These are phyloP conservation scores for Naganishia randhawae DNA, from an alignment of 768 basidiomycete genomes.

Conservation along the genomic window DNA sequence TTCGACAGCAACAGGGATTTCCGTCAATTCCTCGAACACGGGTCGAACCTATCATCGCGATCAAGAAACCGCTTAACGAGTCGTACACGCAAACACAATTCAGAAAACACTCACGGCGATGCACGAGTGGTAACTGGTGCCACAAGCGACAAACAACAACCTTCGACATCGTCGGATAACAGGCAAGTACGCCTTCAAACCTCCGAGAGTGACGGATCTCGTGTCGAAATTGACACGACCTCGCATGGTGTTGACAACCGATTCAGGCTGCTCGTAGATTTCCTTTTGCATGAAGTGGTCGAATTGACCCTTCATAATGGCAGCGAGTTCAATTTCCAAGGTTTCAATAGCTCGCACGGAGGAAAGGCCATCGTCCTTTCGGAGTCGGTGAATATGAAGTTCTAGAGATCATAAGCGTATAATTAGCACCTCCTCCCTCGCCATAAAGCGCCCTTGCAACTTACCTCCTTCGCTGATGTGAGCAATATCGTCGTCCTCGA, in stretches of 20 bases:
- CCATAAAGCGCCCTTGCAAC: slow-evolving; percentile 1
- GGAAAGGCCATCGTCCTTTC: slow-evolving; percentile 70
- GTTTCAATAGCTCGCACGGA: slow-evolving; percentile 94
- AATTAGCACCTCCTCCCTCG: not conserved
- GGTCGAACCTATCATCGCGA: slow-evolving; percentile 62
- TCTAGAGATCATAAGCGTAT: slow-evolving; percentile 53
- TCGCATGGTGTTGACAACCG: slow-evolving; percentile 99
- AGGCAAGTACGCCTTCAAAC: slow-evolving; percentile 86
- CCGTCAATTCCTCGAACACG: slow-evolving; percentile 97
- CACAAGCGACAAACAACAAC: slow-evolving; percentile 96
- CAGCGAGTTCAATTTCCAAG: slow-evolving; percentile 96
- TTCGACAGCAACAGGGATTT: slow-evolving; percentile 96
- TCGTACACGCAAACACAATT: not conserved
- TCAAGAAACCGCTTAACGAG: not conserved
- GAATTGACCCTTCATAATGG: slow-evolving; percentile 99
- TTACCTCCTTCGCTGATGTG: slow-evolving; percentile 80
- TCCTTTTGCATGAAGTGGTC: slow-evolving; percentile 99
- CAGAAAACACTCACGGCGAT: slow-evolving; percentile 58
- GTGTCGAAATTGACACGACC: slow-evolving; percentile 98
- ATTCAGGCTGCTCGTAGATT: slow-evolving; percentile 96
- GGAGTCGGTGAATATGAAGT: slow-evolving; percentile 96
- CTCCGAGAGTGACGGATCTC: slow-evolving; percentile 86
- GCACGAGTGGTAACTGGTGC: slow-evolving; percentile 96
- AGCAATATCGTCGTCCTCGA: slow-evolving; percentile 98
- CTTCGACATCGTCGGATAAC: slow-evolving; percentile 92